These are phyloP conservation scores for Ogataea degrootiae DNA, from an alignment of 805 yeast species.

Conservation along the genomic window DNA sequence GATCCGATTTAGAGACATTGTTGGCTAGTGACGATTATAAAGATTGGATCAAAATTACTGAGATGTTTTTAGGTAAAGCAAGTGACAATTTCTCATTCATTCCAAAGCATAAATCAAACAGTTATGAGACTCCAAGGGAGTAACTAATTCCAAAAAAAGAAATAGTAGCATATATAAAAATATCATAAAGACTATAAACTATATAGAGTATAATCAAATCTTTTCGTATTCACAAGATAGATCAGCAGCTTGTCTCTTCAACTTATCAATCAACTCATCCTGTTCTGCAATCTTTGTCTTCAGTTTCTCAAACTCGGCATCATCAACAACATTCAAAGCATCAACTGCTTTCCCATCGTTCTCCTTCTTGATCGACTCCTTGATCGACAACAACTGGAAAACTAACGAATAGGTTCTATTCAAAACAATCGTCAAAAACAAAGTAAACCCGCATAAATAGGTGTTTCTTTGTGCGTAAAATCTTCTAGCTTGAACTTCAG, in stretches of 20 bases:
- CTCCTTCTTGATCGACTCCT: conserved; percentile 41
- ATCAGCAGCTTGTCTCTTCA: conserved; percentile 69
- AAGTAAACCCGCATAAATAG: conserved; percentile 92
- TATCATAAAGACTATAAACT: neutral
- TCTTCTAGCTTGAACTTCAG: conserved; percentile 84
- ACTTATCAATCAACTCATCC: conserved; percentile 57
- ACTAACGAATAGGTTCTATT: conserved; percentile 81
- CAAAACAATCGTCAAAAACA: conserved; percentile 81
- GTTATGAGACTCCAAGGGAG: conserved; percentile 40
- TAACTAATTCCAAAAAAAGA: neutral
- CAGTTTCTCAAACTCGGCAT: conserved; percentile 41
- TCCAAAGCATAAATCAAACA: conserved; percentile 94
- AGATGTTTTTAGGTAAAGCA: conserved; percentile 89
- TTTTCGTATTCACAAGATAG: conserved; percentile 60
- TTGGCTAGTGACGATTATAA: conserved; percentile 78
- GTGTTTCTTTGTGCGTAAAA: conserved; percentile 96
- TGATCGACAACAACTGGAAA: conserved; percentile 61
- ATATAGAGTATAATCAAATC: neutral
- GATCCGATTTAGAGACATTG: conserved; percentile 88
- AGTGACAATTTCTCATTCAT: conserved; percentile 68
- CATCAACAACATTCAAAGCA: conserved; percentile 25
- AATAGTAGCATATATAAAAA: neutral
- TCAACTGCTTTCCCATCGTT: conserved; percentile 5
- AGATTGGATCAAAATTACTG: conserved; percentile 96
- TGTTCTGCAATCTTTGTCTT: conserved; percentile 50